Conservation (phyloP, 1,139 yeast genomes). For the Candida sp. region DNA sequence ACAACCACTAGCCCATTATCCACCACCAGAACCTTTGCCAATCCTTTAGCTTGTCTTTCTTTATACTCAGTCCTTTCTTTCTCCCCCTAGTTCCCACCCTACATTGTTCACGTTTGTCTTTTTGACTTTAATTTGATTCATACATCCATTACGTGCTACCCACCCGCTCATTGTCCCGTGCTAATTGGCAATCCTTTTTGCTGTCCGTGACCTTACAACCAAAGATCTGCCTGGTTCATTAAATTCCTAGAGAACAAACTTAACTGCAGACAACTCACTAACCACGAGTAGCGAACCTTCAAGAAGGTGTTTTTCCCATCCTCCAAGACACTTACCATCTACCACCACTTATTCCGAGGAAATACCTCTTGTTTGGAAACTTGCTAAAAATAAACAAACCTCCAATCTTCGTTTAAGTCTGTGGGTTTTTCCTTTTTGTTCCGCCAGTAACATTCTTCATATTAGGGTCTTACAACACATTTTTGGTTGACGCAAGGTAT, state of each 20-base stretch:
- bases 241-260: neutral
- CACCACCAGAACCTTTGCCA: no score
- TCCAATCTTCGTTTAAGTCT: neutral
- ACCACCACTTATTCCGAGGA: neutral
- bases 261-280: neutral
- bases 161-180: neutral
- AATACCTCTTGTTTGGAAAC: neutral
- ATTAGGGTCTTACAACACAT: neutral
- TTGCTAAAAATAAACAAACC: conserved; percentile 1
- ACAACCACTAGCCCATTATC: no score
- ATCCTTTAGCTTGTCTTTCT: no score
- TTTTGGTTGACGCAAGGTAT: neutral
- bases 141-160: neutral
- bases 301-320: neutral
- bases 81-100: neutral
- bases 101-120: neutral
- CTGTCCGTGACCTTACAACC: conserved; percentile 1
- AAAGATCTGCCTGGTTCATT: neutral
- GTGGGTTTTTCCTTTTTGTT: neutral
- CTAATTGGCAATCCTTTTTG: neutral
- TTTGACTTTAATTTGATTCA: neutral
- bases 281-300: no score
- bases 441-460: conserved; percentile 1
- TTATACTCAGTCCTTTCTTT: no score
- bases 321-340: neutral